A percentile compares a stretch with the other conserved stretches of the same genome.
Evolutionary conservation across 2,329 filamentous ascomycete genomes (phyloP).

Genomic region (Penicillium palitans): DNA sequence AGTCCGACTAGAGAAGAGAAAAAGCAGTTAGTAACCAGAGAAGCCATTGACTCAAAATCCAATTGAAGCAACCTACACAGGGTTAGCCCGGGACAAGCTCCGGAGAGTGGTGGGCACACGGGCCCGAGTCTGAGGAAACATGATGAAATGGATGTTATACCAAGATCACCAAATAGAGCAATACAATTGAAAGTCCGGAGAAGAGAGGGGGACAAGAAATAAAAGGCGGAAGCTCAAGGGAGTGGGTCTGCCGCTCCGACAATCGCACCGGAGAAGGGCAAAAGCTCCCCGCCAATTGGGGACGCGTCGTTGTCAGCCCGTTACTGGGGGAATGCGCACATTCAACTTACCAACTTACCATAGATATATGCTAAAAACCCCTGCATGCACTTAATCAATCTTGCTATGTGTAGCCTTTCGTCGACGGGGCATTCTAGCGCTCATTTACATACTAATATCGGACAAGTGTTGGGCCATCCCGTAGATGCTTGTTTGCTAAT

Average conservation of each 20-base stretch:
- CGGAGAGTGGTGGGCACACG: slow-evolving; percentile 31
- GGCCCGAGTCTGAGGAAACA: slow-evolving; percentile 28
- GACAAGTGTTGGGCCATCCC: too few relatives aligned
- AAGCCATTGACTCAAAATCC: slow-evolving; percentile 4
- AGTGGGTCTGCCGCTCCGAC: background rate
- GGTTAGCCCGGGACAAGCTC: slow-evolving; percentile 23
- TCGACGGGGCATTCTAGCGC: too few relatives aligned
- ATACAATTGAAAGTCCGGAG: slow-evolving; percentile 15
- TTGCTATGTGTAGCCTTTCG: too few relatives aligned
- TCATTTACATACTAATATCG: too few relatives aligned
- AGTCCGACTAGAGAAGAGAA: slow-evolving; percentile 29
- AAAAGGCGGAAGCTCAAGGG: slow-evolving; percentile 18
- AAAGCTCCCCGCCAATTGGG: slow-evolving; percentile 20
- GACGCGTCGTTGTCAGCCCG: slow-evolving; percentile 3
- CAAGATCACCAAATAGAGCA: slow-evolving; percentile 14
- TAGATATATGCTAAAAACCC: too few relatives aligned
- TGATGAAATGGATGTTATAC: slow-evolving; percentile 14
- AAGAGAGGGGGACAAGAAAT: slow-evolving; percentile 20
- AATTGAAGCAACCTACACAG: slow-evolving; percentile 16
- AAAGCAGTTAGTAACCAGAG: slow-evolving; percentile 7
- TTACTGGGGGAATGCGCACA: background rate
- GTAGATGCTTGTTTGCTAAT: too few relatives aligned
- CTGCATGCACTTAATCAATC: too few relatives aligned
- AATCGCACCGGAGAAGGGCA: background rate
- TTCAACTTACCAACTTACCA: background rate